Conservation (phyloP, 2,329 filamentous ascomycete genomes). For the Colletotrichum horii region DNA sequence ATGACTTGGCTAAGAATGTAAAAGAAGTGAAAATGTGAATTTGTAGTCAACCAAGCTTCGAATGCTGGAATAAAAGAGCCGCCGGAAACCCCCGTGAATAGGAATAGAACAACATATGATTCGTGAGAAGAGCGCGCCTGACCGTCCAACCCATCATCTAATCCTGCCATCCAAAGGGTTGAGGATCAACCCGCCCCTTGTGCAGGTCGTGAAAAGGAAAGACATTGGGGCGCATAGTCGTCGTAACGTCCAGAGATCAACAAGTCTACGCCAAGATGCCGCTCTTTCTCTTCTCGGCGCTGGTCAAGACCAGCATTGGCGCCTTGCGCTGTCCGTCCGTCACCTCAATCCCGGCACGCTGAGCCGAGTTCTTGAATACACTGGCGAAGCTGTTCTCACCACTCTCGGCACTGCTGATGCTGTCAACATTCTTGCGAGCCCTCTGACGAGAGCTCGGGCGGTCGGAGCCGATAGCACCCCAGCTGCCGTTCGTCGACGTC, state of each 20-base stretch:
- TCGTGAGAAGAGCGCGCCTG: slow-evolving; percentile 15
- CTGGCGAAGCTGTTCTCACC: slow-evolving; percentile 65
- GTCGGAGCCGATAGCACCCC: slow-evolving; percentile 86
- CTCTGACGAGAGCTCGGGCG: slow-evolving; percentile 76
- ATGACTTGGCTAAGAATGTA: slow-evolving; percentile 16
- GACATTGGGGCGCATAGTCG: slow-evolving; percentile 23
- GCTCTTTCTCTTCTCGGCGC: slow-evolving; percentile 88
- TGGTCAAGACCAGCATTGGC: slow-evolving; percentile 86
- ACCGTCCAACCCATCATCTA: slow-evolving; percentile 21
- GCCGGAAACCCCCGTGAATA: background rate
- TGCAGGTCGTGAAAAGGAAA: slow-evolving; percentile 23
- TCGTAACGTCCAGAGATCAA: slow-evolving; percentile 17
- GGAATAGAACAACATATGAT: slow-evolving; percentile 19
- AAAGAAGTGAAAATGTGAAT: slow-evolving; percentile 19
- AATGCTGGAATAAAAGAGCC: slow-evolving; percentile 18
- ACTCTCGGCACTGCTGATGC: slow-evolving; percentile 67
- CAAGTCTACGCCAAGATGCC: slow-evolving; percentile 27
- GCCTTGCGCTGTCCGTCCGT: slow-evolving; percentile 75
- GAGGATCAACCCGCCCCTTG: slow-evolving; percentile 21
- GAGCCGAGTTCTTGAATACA: slow-evolving; percentile 65
- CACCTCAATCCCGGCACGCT: slow-evolving; percentile 59
- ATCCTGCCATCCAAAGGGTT: slow-evolving; percentile 7
- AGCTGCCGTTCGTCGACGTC: slow-evolving; percentile 74
- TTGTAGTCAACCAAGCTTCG: slow-evolving; percentile 21
- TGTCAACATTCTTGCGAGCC: slow-evolving; percentile 66